Percentiles rank a stretch among this genome's conserved stretches.
Conservation (phyloP, 139 green algal genomes). For the Coelastrella sp. region DNA sequence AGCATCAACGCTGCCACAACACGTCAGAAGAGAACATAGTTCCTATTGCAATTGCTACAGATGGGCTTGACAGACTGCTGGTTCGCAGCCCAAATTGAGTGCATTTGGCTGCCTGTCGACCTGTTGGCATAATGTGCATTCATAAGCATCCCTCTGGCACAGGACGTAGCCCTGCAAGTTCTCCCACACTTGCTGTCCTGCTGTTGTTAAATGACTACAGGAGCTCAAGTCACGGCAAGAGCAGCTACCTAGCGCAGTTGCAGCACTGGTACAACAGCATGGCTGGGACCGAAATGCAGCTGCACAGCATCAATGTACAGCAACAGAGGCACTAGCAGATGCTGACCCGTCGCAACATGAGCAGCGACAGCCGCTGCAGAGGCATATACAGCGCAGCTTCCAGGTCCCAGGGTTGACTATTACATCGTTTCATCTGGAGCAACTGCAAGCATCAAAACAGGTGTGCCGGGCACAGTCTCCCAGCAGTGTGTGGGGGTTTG, state of each 20-base stretch:
- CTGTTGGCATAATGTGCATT: no score
- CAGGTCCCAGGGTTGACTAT: constrained; percentile 59
- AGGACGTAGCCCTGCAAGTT: neutral
- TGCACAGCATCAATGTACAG: neutral
- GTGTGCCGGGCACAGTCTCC: constrained; percentile 5
- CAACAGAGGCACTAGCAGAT: no score
- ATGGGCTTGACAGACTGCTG: no score
- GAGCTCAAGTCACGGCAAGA: constrained; percentile 65
- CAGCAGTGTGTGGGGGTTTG: neutral
- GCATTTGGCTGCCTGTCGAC: no score
- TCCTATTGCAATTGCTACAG: neutral
- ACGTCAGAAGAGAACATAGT: neutral
- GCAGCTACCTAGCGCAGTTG: constrained; percentile 41
- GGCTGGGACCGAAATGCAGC: constrained; percentile 38
- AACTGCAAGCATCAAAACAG: constrained; percentile 16
- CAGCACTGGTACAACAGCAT: constrained; percentile 12
- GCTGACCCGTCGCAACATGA: neutral
- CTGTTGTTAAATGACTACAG: constrained; percentile 27
- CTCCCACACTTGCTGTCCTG: neutral
- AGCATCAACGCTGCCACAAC: neutral
- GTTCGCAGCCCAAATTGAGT: no score
- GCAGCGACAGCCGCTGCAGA: constrained; percentile 7
- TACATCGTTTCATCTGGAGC: constrained; percentile 65
- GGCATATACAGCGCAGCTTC: neutral
- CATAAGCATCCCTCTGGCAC: no score